Evolutionary conservation across 2,329 filamentous ascomycete species (phyloP), one percentile per base, ranked within the genome.

Genomic region (Colletotrichum tamarilloi): DNA sequence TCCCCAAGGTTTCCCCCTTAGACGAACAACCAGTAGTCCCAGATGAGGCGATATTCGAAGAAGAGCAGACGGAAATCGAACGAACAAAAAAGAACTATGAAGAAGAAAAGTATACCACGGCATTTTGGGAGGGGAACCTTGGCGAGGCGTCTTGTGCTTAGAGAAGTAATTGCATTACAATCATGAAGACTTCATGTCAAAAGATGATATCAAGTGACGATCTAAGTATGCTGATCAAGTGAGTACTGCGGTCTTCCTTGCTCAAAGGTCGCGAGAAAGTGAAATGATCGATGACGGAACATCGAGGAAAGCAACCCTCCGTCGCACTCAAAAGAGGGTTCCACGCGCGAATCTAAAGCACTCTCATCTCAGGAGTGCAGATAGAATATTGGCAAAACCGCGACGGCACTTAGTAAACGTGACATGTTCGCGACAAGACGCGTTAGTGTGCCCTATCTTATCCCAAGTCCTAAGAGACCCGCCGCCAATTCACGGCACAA

Each of bases 141-240:
- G 58, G 70, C 65, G 70, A 68, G 70, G 67, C 70, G 70, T 65
- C 60, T 70, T 70, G 67, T 70, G 70, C 60, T 65, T 73, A 69
- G 59, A 72, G 52, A 60, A 42, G 55, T 22, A 69, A 65, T 60
- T 70, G 70, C 57, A 62, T 68, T 68, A 32, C 57, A 68, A 62
- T 46, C 22, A 55, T 32, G 16, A 9, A 22, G 7, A 24, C 1
- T 22, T 4, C 16, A 22, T 16, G 32, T 30, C 52, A n/a, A 14
- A n/a, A 3, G 19, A 14, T 38, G 60, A 11, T 6, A n/a, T 12
- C 22, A 56, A 26, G 53, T 28, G 53, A 56, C 4, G 4, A 49
- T n/a, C 52, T 28, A 4, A 55, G 22, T 55, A 16, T 19, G 8
- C 19, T 5, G 38, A 28, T 8, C 2, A 35, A n/a, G 28, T 19